A percentile compares a stretch with the other conserved stretches of the same genome.
Evolutionary conservation across 805 yeast genomes (phyloP).

Genomic region (Starmerella apis): DNA sequence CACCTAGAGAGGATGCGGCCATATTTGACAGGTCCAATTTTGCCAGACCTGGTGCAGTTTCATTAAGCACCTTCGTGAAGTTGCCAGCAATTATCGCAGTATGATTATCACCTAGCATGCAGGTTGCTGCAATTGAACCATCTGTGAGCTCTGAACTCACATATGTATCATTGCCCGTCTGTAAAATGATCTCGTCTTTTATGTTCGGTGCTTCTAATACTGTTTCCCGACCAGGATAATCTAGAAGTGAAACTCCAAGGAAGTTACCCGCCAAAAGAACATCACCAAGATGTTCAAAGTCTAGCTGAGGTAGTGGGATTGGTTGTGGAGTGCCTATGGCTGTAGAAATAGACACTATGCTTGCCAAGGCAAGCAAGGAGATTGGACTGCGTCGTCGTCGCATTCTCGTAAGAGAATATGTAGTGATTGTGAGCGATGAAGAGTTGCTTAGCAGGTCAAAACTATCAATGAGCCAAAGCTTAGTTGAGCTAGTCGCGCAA

Average conservation of each 20-base stretch:
- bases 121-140: slow-evolving; percentile 20
- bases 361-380: neutral
- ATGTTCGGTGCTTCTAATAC: slow-evolving; percentile 18
- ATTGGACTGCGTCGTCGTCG: neutral
- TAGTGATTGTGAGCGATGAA: too few relatives aligned
- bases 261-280: slow-evolving; percentile 19
- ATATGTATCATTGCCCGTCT: slow-evolving; percentile 17
- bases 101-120: slow-evolving; percentile 18
- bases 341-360: neutral
- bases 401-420: neutral
- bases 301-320: slow-evolving; percentile 7
- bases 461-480: neutral
- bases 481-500: neutral
- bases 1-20: neutral
- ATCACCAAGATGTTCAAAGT: slow-evolving; percentile 15
- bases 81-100: slow-evolving; percentile 23
- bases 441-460: neutral
- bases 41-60: slow-evolving; percentile 10
- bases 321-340: slow-evolving; percentile 4
- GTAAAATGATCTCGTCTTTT: slow-evolving; percentile 20
- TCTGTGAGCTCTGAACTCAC: slow-evolving; percentile 24
- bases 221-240: slow-evolving; percentile 33
- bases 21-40: slow-evolving; percentile 8
- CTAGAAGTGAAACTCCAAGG: slow-evolving; percentile 31
- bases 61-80: slow-evolving; percentile 14